Evolutionary conservation across 768 basidiomycete species (phyloP), one percentile per base, ranked within the genome.

Genomic region (Russula brevipes): DNA sequence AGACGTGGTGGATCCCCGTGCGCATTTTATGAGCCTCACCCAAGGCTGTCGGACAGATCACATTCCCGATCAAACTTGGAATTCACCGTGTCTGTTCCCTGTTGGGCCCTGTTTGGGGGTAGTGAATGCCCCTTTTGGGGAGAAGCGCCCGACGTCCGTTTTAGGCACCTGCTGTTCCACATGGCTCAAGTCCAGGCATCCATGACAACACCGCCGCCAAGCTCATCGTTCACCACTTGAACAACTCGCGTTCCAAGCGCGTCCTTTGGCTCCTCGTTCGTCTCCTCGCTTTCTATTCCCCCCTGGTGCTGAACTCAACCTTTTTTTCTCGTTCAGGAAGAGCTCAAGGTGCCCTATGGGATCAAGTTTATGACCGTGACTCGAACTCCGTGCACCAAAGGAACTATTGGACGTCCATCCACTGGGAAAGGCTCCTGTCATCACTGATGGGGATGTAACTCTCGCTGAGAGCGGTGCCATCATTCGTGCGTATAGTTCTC

Each of bases 201-300:
- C 24, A 50, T 24, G 10, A 38, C 24, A 45, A 30, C 42, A 12
- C 31, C 44, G 19, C 19, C 17, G 8, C 44, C 7, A 70, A 54
- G 31, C 58, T 74, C 49, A 49, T 69, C 33, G 64, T 82, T 8
- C 81, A 81, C 61, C 79, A 82, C 66, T 72, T 82, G 7, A 75
- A 79, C 59, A 69, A 81, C 60, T 80, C 80, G 8, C 78, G 80
- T n/a, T 80, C 81, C 6, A 80, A 80, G 63, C 73, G 80, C 24
- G 71, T 83, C 50, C 72, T 82, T 14, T 83, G 80, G 80, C 71
- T 82, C 39, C 68, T 78, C 63, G 76, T 77, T 19, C 46, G 70
- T 57, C 54, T 45, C 52, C 7, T 35, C 14, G 16, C 35, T 33
- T 11, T 42, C 11, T 5, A 19, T 42, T 12, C 36, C 51, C 11